Evolutionary conservation across 2,329 filamentous ascomycete genomes (phyloP).

Genomic region (Epichloe bromicola): DNA sequence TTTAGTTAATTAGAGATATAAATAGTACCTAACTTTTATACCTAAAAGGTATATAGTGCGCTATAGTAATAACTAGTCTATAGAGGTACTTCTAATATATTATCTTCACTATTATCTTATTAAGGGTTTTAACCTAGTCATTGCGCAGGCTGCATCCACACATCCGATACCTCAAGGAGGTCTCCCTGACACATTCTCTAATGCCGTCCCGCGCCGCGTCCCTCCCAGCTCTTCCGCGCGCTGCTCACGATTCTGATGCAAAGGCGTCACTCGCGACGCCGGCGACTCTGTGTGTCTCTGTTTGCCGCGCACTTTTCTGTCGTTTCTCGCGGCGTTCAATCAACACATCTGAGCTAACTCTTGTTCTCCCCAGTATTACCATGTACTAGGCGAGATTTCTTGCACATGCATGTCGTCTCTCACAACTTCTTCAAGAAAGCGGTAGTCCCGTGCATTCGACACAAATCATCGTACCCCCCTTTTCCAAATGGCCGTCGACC

Average conservation of each 20-base stretch:
- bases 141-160: no score
- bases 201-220: neutral
- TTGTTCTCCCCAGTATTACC: neutral
- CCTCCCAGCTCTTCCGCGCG: neutral
- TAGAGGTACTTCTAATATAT: no score
- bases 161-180: no score
- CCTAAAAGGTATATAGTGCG: no score
- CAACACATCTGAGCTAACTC: neutral
- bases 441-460: neutral
- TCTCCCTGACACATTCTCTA: no score
- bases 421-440: neutral
- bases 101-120: no score
- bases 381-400: neutral
- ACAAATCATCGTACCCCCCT: neutral
- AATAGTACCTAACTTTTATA: no score
- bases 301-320: no score
- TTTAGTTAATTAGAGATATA: no score
- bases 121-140: no score
- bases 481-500: constrained; percentile 36
- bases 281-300: neutral
- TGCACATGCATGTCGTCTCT: neutral
- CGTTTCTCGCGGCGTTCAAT: neutral
- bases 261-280: neutral
- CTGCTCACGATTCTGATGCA: neutral
- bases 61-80: no score